Evolutionary conservation across 2,329 filamentous ascomycete species (phyloP).

Genomic region (Fusarium proliferatum): DNA sequence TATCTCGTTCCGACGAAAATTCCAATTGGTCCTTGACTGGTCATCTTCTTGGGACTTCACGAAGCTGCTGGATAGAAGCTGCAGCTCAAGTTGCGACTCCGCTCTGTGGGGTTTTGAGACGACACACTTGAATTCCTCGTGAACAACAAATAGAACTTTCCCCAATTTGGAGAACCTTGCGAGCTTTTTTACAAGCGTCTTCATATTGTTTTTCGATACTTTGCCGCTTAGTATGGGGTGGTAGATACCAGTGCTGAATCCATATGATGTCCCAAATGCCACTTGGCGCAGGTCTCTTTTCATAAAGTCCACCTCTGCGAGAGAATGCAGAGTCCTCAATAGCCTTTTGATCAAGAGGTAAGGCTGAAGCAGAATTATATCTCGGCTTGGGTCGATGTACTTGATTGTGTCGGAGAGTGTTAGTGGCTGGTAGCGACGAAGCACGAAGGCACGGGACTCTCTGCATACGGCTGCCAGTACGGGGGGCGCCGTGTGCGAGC

Average conservation of each 20-base stretch:
- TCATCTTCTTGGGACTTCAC: constrained; percentile 19
- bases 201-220: constrained; percentile 36
- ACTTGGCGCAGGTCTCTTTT: constrained; percentile 30
- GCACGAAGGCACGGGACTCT: constrained; percentile 24
- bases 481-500: constrained; percentile 27
- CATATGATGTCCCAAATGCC: constrained; percentile 38
- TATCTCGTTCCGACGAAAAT: constrained; percentile 26
- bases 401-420: constrained; percentile 29
- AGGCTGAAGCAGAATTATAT: constrained; percentile 34
- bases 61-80: constrained; percentile 26
- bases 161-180: constrained; percentile 18
- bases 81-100: constrained; percentile 20
- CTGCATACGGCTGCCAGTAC: constrained; percentile 22
- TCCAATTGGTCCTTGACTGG: constrained; percentile 10
- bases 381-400: constrained; percentile 27
- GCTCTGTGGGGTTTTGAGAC: not conserved
- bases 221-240: constrained; percentile 34
- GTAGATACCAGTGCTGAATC: constrained; percentile 36
- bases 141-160: constrained; percentile 33
- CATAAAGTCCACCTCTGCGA: constrained; percentile 31
- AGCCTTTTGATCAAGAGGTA: constrained; percentile 32
- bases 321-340: constrained; percentile 29
- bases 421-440: constrained; percentile 25
- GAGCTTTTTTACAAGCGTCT: constrained; percentile 33
- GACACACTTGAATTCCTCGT: constrained; percentile 32